A percentile compares a stretch with the other conserved stretches of the same genome.
Conservation (phyloP, 495 filamentous ascomycete genomes). For the Trichoderma reesei region DNA sequence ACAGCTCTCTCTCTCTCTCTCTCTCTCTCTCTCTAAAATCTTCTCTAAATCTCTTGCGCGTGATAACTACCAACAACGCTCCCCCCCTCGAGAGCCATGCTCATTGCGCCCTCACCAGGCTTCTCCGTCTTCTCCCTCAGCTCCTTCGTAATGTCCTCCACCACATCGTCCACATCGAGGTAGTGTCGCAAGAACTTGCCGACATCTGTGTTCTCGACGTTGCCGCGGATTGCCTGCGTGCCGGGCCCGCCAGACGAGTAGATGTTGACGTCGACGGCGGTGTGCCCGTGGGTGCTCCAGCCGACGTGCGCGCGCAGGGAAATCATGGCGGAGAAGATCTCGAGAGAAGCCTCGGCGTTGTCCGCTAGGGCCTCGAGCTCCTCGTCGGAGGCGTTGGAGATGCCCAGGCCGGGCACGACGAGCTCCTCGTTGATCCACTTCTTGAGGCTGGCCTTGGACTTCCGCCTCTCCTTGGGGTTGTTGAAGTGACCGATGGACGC, state of each 20-base stretch:
- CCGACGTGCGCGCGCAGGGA: slow-evolving; percentile 80
- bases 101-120: neutral
- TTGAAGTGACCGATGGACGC: slow-evolving; percentile 20
- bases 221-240: slow-evolving; percentile 53
- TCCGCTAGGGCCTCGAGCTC: slow-evolving; percentile 62
- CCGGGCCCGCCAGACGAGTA: slow-evolving; percentile 54
- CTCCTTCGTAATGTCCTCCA: slow-evolving; percentile 63
- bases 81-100: neutral
- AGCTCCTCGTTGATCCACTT: slow-evolving; percentile 52
- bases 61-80: neutral
- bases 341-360: slow-evolving; percentile 37
- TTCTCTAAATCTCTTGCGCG: neutral
- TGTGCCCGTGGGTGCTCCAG: slow-evolving; percentile 88
- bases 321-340: slow-evolving; percentile 74
- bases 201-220: slow-evolving; percentile 91
- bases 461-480: slow-evolving; percentile 16
- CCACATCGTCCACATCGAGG: slow-evolving; percentile 54
- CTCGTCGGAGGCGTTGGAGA: slow-evolving; percentile 58
- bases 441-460: slow-evolving; percentile 37
- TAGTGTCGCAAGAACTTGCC: slow-evolving; percentile 72
- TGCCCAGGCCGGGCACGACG: slow-evolving; percentile 58
- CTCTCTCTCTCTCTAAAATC: no score
- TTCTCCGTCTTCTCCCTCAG: slow-evolving; percentile 49
- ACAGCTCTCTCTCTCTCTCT: no score
- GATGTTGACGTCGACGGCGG: slow-evolving; percentile 84